phyloP scores from a whole-genome alignment of 228 moss, liverwort and hornwort genomes.

The Sphagnum magellanicum region DNA sequence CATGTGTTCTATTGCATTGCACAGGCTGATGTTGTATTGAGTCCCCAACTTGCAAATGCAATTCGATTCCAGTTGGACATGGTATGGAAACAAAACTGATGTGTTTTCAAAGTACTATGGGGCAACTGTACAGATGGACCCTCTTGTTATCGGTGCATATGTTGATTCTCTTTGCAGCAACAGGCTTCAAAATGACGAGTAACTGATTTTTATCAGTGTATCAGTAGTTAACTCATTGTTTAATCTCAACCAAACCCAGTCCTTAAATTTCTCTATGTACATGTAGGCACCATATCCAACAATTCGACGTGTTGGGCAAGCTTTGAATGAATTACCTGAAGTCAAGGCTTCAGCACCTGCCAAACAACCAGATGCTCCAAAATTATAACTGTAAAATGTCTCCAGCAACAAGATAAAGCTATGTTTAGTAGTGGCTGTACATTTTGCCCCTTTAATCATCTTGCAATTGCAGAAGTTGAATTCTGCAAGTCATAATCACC shows the following conservation, averaged over 20 bases:
- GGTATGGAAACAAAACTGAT: constrained; percentile 20
- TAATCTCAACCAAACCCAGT: too few species aligned
- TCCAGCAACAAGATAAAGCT: too few species aligned
- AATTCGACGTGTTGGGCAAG: constrained; percentile 37
- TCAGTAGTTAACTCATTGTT: too few species aligned
- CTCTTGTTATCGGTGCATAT: neutral
- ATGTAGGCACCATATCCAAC: constrained; percentile 46
- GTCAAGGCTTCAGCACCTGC: constrained; percentile 46
- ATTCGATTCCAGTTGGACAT: constrained; percentile 51
- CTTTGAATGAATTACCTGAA: constrained; percentile 41
- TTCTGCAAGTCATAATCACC: too few species aligned
- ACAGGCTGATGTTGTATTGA: constrained; percentile 65
- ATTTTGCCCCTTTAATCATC: too few species aligned
- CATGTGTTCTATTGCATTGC: constrained; percentile 2
- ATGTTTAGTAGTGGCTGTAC: too few species aligned
- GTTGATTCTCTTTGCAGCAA: neutral
- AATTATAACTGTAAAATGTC: constrained; percentile 2
- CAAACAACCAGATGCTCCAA: constrained; percentile 59
- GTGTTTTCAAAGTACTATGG: neutral
- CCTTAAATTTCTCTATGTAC: neutral
- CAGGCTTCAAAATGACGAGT: neutral
- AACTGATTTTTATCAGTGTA: neutral
- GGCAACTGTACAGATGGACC: neutral
- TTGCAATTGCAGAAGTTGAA: too few species aligned
- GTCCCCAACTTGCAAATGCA: constrained; percentile 55